Evolutionary conservation across 305 asterid genomes (phyloP).

Genomic region (Stenogyne calaminthoides): DNA sequence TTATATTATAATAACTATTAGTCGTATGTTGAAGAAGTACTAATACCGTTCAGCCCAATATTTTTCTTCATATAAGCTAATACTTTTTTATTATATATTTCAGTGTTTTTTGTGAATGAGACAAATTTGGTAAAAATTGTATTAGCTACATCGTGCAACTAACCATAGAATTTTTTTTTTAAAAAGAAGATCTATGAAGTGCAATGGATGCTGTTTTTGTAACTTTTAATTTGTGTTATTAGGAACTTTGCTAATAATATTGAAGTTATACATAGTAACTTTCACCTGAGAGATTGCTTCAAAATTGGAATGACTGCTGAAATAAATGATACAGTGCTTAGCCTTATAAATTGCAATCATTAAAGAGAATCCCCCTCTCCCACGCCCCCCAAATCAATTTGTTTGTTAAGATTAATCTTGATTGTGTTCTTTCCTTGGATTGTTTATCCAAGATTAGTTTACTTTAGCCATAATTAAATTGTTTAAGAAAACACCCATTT

Average conservation of each 20-base stretch:
- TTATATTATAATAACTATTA: too few relatives aligned
- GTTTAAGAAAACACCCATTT: conserved; percentile 11
- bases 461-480: neutral
- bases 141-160: too few relatives aligned
- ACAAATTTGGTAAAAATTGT: too few relatives aligned
- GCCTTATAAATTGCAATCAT: conserved; percentile 17
- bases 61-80: too few relatives aligned
- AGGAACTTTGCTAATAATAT: neutral
- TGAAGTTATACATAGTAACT: conserved; percentile 31
- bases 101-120: too few relatives aligned
- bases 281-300: conserved; percentile 12
- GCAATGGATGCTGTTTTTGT: neutral
- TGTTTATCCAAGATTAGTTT: conserved; percentile 5
- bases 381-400: neutral
- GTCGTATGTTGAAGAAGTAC: too few relatives aligned
- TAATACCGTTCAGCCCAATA: too few relatives aligned
- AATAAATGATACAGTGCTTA: neutral
- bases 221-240: neutral
- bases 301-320: neutral
- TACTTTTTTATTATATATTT: too few relatives aligned
- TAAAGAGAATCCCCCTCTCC: neutral
- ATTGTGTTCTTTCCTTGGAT: conserved; percentile 45
- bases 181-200: neutral
- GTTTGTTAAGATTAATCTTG: conserved; percentile 16
- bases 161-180: too few relatives aligned